phyloP scores from a whole-genome alignment of 257 asterid genomes.

The Solanum neorickii region DNA sequence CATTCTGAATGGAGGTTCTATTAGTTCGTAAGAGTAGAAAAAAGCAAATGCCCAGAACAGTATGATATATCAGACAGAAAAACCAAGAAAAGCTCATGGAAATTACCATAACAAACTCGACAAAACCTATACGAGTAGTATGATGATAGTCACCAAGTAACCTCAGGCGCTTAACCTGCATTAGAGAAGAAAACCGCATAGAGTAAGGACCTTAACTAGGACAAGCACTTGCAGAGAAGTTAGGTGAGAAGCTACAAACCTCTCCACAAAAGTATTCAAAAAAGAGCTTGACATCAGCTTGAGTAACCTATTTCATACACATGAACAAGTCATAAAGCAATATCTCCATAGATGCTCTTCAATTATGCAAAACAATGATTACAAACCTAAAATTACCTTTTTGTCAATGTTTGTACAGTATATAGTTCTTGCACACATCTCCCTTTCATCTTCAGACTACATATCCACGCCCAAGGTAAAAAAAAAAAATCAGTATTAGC shows the following conservation, averaged over 20 bases:
- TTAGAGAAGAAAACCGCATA: conserved; percentile 12
- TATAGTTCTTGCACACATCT: conserved; percentile 59
- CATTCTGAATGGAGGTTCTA: not conserved
- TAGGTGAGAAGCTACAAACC: conserved; percentile 19
- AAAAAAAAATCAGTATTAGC: not conserved
- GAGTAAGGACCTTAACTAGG: not conserved
- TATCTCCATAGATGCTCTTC: not conserved
- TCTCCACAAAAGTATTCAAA: conserved; percentile 46
- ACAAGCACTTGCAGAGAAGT: not conserved
- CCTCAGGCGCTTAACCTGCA: conserved; percentile 91
- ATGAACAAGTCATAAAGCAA: not conserved
- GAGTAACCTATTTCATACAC: conserved; percentile 32
- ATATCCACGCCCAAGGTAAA: not conserved
- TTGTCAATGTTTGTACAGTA: conserved; percentile 56
- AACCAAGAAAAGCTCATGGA: not conserved
- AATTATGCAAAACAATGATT: not conserved
- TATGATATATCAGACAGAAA: not conserved
- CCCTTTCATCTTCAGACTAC: conserved; percentile 54
- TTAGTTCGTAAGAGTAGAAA: not conserved
- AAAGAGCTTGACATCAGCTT: conserved; percentile 47
- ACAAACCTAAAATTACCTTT: conserved; percentile 25
- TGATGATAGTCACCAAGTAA: conserved; percentile 94
- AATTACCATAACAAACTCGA: conserved; percentile 89
- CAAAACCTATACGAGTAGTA: conserved; percentile 91
- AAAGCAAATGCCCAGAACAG: not conserved